Evolutionary conservation across 2,329 filamentous ascomycete species (phyloP).

Genomic region (Botrytis fabae): DNA sequence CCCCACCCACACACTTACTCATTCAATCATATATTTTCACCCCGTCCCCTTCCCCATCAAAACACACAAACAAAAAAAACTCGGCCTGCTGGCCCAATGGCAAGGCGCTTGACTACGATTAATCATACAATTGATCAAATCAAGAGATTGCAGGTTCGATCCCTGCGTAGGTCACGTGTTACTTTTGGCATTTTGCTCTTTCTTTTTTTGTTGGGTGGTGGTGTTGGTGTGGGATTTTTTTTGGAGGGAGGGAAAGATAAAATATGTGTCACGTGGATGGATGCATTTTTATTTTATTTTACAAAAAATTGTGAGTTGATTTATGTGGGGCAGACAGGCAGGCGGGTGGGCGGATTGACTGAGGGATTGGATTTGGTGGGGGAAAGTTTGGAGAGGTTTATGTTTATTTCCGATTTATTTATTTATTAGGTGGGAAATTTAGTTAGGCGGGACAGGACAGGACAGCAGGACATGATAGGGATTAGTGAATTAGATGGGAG

Average conservation of each 20-base stretch:
- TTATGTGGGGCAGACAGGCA: too few species aligned
- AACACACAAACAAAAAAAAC: accelerated
- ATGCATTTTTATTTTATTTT: too few species aligned
- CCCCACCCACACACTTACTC: too few species aligned
- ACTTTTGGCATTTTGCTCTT: neutral
- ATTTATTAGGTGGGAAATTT: neutral
- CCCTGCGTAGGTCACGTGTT: constrained; percentile 35
- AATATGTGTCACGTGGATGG: too few species aligned
- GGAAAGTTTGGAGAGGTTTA: neutral
- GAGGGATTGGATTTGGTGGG: neutral
- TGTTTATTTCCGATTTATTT: too few species aligned
- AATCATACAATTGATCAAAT: constrained; percentile 30
- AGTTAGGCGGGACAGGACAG: neutral
- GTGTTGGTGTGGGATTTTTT: too few species aligned
- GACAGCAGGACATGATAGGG: neutral
- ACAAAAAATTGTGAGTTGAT: too few species aligned
- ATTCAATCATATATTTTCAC: neutral
- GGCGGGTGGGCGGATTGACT: too few species aligned
- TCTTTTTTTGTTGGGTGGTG: neutral
- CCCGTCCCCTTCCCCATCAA: accelerated
- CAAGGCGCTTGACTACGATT: constrained; percentile 52
- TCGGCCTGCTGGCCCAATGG: constrained; percentile 45
- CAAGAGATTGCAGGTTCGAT: constrained; percentile 51
- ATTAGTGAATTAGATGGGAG: neutral
- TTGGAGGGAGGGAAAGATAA: too few species aligned